Base-by-base conservation (phyloP, 306 rosid genomes). In the Trifolium pratense region DNA sequence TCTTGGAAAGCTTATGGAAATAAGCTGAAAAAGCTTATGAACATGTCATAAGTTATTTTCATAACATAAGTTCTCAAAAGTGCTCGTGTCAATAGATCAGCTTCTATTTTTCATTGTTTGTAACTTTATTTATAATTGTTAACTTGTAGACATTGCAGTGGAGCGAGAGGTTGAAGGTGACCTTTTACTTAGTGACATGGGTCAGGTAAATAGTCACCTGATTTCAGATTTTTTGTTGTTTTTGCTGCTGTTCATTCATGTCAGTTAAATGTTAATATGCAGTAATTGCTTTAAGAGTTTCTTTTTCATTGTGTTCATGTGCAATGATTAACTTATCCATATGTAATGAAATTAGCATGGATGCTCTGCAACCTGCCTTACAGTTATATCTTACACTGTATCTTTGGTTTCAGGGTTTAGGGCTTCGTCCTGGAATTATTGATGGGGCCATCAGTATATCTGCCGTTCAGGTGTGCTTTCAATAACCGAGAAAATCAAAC, bases 381-480 rank as follows among this genome's bases (percentile, higher is more conserved):
- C 6, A 10, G 11, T 11, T 42, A 8, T 31, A 34, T 51, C 15
- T 39, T 49, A 32, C 13, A 1, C 40, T 3, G 51, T 66, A 26
- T 75, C 16, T 72, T 80, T 70, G 57, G 59, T 82, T 85, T 77
- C 88, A 93, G 98, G 98, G 98, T 63, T 71, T 93, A 49, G 98
- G 98, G 80, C 25, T 93, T 83, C 97, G 98, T 56, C 85, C 91
- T 36, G 97, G 97, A 71, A 89, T 93, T 58, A 80, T 93, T 76
- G 98, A 93, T 66, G 97, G 98, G 49, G 96, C 91, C 67, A 91
- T 93, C 76, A 89, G 98, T 75, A 91, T 93, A 75, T 93, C 98
- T 2, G 98, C 97, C 1, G 89, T 94, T 81, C 97, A 91, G 97
- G 98, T 94, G 65, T 69, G 52, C 57, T 74, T 76, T 78, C 45